These are phyloP conservation scores for Cytauxzoon felis DNA, from an alignment of 169 alveolate species.

Conservation along the genomic window DNA sequence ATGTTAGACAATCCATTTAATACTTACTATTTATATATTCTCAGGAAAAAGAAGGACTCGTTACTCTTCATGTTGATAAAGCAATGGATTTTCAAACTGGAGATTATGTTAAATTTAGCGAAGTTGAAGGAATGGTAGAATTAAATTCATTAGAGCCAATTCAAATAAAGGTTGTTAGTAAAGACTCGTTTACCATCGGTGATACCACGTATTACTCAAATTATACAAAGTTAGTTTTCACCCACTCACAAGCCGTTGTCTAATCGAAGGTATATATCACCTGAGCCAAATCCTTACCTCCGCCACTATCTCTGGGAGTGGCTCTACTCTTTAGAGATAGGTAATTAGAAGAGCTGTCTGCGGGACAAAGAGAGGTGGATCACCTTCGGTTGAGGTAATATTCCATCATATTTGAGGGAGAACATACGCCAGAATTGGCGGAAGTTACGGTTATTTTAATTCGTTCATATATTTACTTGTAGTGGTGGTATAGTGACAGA, in stretches of 20 bases:
- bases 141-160: conserved; percentile 87
- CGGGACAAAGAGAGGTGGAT: no score
- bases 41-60: conserved; percentile 53
- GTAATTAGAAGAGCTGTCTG: no score
- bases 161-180: conserved; percentile 80
- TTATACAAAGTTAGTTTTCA: conserved; percentile 62
- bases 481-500: conserved; percentile 75
- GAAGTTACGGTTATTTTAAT: conserved; percentile 33
- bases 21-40: no score
- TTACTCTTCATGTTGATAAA: conserved; percentile 31
- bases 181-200: conserved; percentile 85
- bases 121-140: conserved; percentile 95
- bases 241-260: no score
- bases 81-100: conserved; percentile 88
- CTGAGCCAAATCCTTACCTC: no score
- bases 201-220: conserved; percentile 80
- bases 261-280: no score
- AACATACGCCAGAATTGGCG: conserved; percentile 6
- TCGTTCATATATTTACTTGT: background rate
- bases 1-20: no score
- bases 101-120: conserved; percentile 90
- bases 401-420: no score
- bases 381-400: no score
- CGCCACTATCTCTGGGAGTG: no score
- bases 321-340: no score